Base-by-base conservation (phyloP, 306 rosid species). In the Cicer arietinum region DNA sequence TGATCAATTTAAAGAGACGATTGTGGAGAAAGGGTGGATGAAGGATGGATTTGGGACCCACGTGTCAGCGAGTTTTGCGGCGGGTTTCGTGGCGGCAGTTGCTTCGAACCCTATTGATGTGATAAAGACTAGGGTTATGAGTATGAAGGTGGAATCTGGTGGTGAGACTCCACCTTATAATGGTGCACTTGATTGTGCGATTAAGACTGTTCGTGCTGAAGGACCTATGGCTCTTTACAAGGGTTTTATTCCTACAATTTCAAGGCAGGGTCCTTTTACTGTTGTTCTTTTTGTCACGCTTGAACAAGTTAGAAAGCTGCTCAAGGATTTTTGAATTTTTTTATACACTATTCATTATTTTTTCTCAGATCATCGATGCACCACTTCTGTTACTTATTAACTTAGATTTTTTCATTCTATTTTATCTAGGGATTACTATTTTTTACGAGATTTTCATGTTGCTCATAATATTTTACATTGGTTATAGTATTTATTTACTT, bases 71-170 rank as follows among this genome's bases (percentile, higher is more conserved):
- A 90, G 96, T 67, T 90, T 89, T 20, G 90, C 90, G 67, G 96
- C 98, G 71, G 96, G 98, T 69, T 89, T 90, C 13, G 96, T 93
- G 80, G 98, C 96, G 10, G 82, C 96, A 7, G 93, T 89, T 57
- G 98, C 95, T 22, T 93, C 98, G 71, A 93, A 93, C 8, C 96
- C 96, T 17, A 87, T 93, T 79, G 98, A 93, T 57, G 98, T 93
- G 73, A 93, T 93, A 6, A 93, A 93, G 85, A 93, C 96, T 0
- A 85, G 98, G 81, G 98, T 89, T 17, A 93, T 93, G 98, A 93
- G 84, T 51, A 93, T 90, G 98, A 88, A 83, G 86, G 90, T 85
- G 84, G 97, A 82, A 80, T 54, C 61, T 54, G 6, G 70, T 0
- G 98, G 89, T 12, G 82, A 47, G 62, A 75, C 22, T 6, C 74